These are phyloP conservation scores for Hypoxylon sp. DNA, from an alignment of 2,329 filamentous ascomycete species.

Conservation along the genomic window DNA sequence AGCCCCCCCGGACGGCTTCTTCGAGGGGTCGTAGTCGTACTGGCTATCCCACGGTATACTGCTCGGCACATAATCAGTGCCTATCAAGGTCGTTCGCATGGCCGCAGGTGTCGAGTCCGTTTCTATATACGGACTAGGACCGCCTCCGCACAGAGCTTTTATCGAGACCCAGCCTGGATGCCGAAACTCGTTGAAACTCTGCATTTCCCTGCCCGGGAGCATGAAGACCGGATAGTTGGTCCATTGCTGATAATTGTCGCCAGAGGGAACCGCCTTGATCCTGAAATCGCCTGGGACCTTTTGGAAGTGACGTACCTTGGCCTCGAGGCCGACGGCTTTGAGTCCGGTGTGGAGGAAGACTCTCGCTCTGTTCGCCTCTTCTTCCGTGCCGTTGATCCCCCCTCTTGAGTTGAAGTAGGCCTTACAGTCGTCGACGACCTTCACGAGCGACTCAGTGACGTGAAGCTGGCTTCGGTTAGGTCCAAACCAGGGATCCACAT, in stretches of 20 bases:
- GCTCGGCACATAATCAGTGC: no score
- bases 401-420: neutral
- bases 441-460: conserved; percentile 9
- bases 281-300: neutral
- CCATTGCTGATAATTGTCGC: no score
- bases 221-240: neutral
- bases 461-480: neutral
- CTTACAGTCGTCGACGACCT: conserved; percentile 12
- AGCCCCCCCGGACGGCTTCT: neutral
- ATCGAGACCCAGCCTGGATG: neutral
- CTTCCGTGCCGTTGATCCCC: neutral
- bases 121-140: neutral
- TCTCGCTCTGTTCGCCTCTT: neutral
- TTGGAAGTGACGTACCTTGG: neutral
- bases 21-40: no score
- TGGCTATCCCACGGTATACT: no score
- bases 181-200: neutral
- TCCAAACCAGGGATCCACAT: conserved; percentile 17
- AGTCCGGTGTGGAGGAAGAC: conserved; percentile 9
- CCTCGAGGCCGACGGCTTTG: conserved; percentile 9
- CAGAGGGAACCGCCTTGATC: no score
- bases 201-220: neutral
- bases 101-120: neutral
- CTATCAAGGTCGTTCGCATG: neutral
- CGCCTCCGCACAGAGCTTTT: neutral